These are phyloP conservation scores for Brettanomyces nanus DNA, from an alignment of 805 yeast species.

Conservation along the genomic window DNA sequence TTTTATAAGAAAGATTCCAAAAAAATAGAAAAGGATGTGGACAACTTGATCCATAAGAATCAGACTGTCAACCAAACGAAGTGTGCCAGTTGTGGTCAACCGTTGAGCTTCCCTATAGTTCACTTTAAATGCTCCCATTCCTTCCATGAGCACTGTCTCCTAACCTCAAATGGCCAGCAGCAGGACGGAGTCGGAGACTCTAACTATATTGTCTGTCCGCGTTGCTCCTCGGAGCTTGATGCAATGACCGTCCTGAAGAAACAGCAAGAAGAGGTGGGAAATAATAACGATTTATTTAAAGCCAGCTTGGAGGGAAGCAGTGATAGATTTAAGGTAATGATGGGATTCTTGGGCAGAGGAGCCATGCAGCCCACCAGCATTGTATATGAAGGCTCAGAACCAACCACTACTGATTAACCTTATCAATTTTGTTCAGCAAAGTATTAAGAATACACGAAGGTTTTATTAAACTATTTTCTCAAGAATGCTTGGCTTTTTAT, in stretches of 20 bases:
- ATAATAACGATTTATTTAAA: slow-evolving; percentile 55
- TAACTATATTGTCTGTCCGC: slow-evolving; percentile 48
- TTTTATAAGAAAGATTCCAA: slow-evolving; percentile 63
- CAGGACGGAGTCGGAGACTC: slow-evolving; percentile 13
- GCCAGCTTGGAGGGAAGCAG: slow-evolving; percentile 43
- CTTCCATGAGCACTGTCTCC: slow-evolving; percentile 68
- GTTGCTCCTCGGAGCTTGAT: slow-evolving; percentile 65
- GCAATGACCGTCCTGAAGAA: slow-evolving; percentile 49
- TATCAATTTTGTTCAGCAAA: too few species aligned
- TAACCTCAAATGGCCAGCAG: slow-evolving; percentile 9
- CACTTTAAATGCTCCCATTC: slow-evolving; percentile 85
- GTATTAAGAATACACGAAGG: too few species aligned
- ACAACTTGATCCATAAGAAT: slow-evolving; percentile 37
- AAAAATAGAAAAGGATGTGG: slow-evolving; percentile 44
- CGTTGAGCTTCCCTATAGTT: slow-evolving; percentile 68
- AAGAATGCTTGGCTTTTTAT: slow-evolving; percentile 17
- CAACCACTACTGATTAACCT: too few species aligned
- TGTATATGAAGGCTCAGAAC: slow-evolving; percentile 5
- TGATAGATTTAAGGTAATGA: slow-evolving; percentile 65
- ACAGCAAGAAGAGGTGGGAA: slow-evolving; percentile 54
- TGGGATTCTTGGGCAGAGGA: slow-evolving; percentile 84
- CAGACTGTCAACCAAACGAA: slow-evolving; percentile 48
- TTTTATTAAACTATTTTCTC: background rate
- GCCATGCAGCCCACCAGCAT: slow-evolving; percentile 47
- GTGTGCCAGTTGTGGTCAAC: slow-evolving; percentile 58